Base-by-base conservation (phyloP, 768 basidiomycete genomes). In the Mycena filopes region DNA sequence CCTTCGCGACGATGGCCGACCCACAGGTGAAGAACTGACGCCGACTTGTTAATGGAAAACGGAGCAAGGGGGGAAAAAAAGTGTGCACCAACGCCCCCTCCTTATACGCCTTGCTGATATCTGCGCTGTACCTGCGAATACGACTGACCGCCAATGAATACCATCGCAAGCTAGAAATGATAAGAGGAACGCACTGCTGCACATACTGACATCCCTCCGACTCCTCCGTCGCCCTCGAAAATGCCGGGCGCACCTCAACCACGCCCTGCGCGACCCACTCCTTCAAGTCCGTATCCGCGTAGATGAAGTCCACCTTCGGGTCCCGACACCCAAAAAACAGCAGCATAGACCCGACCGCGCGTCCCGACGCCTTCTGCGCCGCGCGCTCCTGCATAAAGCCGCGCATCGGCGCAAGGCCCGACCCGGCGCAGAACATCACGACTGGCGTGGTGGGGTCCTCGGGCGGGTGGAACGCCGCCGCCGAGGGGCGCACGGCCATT, bases 361-460 rank as follows among this genome's bases (percentile, higher is more conserved):
- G 70, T 0, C 83, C 83, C 15, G 79, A 75, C 23, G 73, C 71
- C 70, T 81, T 82, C 71, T 84, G 83, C 54, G 78, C 68, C 18
- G 82, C 82, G 8, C 84, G 79, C 61, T 84, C 84, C 70, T 84
- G 84, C 42, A 86, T 76, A 74, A 86, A 86, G 1, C 81, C 83
- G 42, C 83, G 77, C 79, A 86, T 81, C 1, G 84, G 84, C 1
- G 84, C 80, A 13, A 86, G 65, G 2, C 84, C 84, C 4, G 82
- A 78, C 7, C 84, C 84, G 16, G 82, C 81, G 36, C 79, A 81
- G 67, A 82, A 81, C 75, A 84, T 79, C 28, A 85, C 73, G 28
- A 85, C 73, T 16, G 82, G 82, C 20, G 75, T 71, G 3, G 55
- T 45, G 2, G 77, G 76, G 56, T 83, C 78, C 31, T 75, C 70